Conservation (phyloP, 176 grass and related monocot species). For the Luzula sylvatica region DNA sequence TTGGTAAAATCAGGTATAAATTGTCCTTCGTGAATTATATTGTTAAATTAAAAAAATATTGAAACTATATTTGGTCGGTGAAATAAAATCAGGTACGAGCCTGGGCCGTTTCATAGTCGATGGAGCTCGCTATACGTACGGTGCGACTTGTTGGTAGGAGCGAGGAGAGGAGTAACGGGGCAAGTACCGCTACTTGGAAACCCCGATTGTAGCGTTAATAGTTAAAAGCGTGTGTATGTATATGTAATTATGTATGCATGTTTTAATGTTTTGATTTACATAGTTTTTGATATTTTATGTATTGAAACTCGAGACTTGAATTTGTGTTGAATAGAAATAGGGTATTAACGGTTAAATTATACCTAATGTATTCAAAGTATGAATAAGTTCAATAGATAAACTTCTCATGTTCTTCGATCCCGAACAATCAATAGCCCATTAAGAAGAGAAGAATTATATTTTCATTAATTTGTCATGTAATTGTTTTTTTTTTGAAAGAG, state of each 20-base stretch:
- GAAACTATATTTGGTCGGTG: not conserved
- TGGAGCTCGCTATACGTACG: slow-evolving; percentile 13
- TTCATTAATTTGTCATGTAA: too few relatives aligned
- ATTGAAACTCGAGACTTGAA: too few relatives aligned
- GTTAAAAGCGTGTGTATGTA: not conserved
- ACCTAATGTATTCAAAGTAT: too few relatives aligned
- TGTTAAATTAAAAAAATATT: not conserved
- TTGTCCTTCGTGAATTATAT: too few relatives aligned
- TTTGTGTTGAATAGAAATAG: too few relatives aligned
- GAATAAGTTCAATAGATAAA: too few relatives aligned
- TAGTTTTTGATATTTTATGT: not conserved
- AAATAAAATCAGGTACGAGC: slow-evolving; percentile 8
- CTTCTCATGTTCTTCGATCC: too few relatives aligned
- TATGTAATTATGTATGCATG: not conserved
- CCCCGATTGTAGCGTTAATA: slow-evolving; percentile 9
- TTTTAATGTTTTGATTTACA: not conserved
- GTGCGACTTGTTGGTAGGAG: slow-evolving; percentile 8
- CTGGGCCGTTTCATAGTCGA: slow-evolving; percentile 2
- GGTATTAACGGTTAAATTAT: too few relatives aligned
- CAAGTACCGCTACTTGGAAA: slow-evolving; percentile 2
- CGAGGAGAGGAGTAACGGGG: not conserved
- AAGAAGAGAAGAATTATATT: too few relatives aligned
- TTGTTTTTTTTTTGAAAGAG: too few relatives aligned
- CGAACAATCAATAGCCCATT: too few relatives aligned
- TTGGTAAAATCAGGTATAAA: too few relatives aligned